Percentiles rank a stretch among this genome's conserved stretches.
Evolutionary conservation across 768 basidiomycete genomes (phyloP).

Genomic region (Mycena chlorophos): DNA sequence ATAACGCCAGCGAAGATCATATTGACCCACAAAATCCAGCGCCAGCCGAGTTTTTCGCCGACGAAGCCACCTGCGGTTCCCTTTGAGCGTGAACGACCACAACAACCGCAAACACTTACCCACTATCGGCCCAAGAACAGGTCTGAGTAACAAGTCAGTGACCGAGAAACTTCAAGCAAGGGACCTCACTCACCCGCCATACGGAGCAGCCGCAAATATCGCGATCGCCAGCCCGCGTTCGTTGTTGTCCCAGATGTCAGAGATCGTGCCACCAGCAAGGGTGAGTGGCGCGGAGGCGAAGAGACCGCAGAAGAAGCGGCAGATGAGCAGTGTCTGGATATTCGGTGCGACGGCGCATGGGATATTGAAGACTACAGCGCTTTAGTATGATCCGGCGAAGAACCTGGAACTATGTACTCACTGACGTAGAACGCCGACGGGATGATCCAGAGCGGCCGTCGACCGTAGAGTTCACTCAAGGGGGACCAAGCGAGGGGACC

Average conservation of each 20-base stretch:
- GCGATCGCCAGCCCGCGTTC: conserved; percentile 44
- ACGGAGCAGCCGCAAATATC: conserved; percentile 42
- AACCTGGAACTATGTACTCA: conserved; percentile 13
- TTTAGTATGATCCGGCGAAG: not conserved
- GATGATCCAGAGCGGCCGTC: conserved; percentile 37
- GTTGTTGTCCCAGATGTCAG: conserved; percentile 41
- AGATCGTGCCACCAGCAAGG: conserved; percentile 39
- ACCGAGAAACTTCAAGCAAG: not conserved
- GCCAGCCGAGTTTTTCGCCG: conserved; percentile 40
- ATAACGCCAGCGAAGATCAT: conserved; percentile 42
- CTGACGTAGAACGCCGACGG: conserved; percentile 41
- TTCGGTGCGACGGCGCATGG: conserved; percentile 40
- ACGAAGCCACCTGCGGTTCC: conserved; percentile 49
- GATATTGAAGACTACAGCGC: conserved; percentile 21
- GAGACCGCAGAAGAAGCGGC: conserved; percentile 40
- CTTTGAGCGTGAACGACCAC: too few species aligned
- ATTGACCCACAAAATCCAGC: conserved; percentile 40
- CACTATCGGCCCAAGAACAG: conserved; percentile 48
- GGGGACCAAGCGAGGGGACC: conserved; percentile 30
- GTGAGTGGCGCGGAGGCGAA: conserved; percentile 42
- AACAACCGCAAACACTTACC: too few species aligned
- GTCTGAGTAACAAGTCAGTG: conserved; percentile 15
- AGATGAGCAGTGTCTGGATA: conserved; percentile 33
- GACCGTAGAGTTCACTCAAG: conserved; percentile 40
- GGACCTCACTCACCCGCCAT: conserved; percentile 26